A percentile compares a stretch with the other conserved stretches of the same genome.
phyloP scores from a whole-genome alignment of 805 yeast species.

The Candida insectalens region DNA sequence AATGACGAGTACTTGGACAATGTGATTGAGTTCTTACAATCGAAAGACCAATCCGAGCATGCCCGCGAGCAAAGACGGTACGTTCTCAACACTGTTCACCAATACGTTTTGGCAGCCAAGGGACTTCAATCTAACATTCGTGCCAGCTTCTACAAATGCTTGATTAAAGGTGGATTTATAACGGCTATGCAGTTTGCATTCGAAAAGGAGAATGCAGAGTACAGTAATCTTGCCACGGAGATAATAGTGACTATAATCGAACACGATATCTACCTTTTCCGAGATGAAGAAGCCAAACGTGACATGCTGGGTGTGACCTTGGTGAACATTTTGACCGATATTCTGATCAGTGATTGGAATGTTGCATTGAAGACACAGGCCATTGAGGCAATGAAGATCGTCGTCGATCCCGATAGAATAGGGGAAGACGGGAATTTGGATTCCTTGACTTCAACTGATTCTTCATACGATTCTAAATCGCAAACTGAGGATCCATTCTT shows the following conservation, averaged over 20 bases:
- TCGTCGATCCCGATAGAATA: conserved; percentile 46
- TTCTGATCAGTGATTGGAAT: conserved; percentile 52
- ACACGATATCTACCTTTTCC: conserved; percentile 63
- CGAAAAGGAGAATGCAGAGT: conserved; percentile 27
- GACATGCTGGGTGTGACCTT: conserved; percentile 34
- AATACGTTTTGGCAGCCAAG: conserved; percentile 69
- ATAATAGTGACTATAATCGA: conserved; percentile 72
- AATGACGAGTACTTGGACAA: conserved; percentile 54
- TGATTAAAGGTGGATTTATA: conserved; percentile 63
- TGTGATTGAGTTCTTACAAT: background rate
- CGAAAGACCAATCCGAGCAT: background rate
- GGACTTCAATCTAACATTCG: conserved; percentile 51
- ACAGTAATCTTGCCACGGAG: conserved; percentile 70
- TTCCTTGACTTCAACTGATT: conserved; percentile 9
- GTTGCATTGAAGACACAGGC: conserved; percentile 76
- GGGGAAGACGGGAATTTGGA: conserved; percentile 2
- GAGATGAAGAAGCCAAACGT: conserved; percentile 26
- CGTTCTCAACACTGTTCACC: conserved; percentile 73
- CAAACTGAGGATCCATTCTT: conserved; percentile 33
- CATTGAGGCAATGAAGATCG: conserved; percentile 67
- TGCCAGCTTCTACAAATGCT: conserved; percentile 49
- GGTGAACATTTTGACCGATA: conserved; percentile 42
- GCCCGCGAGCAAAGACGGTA: conserved; percentile 43
- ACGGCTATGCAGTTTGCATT: conserved; percentile 66
- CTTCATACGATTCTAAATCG: conserved; percentile 5